A percentile compares a stretch with the other conserved stretches of the same genome.
Conservation (phyloP, 805 yeast genomes). For the Limtongia smithiae region DNA sequence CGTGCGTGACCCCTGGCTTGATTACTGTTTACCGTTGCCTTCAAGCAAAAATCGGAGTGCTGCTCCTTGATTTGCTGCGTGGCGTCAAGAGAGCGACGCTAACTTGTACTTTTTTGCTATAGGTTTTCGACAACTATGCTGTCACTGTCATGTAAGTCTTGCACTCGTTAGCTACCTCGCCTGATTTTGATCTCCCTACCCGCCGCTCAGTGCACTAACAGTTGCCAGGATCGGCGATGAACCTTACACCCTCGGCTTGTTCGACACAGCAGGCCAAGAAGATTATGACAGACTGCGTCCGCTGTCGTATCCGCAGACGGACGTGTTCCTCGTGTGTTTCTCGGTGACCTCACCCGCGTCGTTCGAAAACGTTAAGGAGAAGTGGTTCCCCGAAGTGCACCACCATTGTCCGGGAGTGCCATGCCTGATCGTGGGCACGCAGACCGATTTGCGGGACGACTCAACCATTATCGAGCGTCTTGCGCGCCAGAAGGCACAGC, state of each 20-base stretch:
- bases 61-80: neutral
- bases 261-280: slow-evolving; percentile 99
- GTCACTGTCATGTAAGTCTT: slow-evolving; percentile 66
- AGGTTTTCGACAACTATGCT: slow-evolving; percentile 52
- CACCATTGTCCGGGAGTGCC: slow-evolving; percentile 92
- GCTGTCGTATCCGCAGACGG: slow-evolving; percentile 93
- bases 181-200: neutral
- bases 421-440: slow-evolving; percentile 94
- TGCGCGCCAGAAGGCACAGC: slow-evolving; percentile 83
- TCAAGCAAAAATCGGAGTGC: neutral
- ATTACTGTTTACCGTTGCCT: too few relatives aligned
- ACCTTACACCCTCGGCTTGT: slow-evolving; percentile 94
- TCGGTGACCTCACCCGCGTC: slow-evolving; percentile 96
- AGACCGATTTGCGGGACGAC: slow-evolving; percentile 90
- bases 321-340: slow-evolving; percentile 92
- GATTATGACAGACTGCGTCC: slow-evolving; percentile 98
- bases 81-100: too few relatives aligned
- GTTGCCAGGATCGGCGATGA: slow-evolving; percentile 88
- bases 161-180: neutral
- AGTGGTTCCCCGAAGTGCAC: slow-evolving; percentile 98
- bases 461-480: slow-evolving; percentile 85
- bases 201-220: neutral
- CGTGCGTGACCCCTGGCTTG: too few relatives aligned
- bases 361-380: slow-evolving; percentile 94
- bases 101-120: neutral